Conservation (phyloP, 2,329 filamentous ascomycete species). For the Lachnellula cervina region DNA sequence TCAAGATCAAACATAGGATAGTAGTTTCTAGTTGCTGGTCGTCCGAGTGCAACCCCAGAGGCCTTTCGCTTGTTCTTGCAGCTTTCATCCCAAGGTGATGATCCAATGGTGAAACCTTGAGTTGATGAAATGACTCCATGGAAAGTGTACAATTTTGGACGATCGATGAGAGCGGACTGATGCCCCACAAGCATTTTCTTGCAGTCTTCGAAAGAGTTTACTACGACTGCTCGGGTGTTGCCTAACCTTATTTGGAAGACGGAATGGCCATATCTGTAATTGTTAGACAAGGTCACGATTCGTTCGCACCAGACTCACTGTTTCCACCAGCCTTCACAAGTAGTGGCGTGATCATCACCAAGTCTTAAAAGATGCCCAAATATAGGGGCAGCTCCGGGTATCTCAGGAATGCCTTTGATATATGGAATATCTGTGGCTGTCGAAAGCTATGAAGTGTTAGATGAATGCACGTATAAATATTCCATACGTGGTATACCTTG, state of each 20-base stretch:
- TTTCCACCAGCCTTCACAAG: conserved; percentile 46
- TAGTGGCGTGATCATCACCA: conserved; percentile 48
- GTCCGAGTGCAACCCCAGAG: conserved; percentile 68
- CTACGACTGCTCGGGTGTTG: conserved; percentile 51
- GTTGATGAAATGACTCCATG: conserved; percentile 48
- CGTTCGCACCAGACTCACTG: conserved; percentile 44
- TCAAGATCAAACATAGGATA: conserved; percentile 81
- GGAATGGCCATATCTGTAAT: conserved; percentile 44
- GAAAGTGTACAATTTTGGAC: conserved; percentile 48
- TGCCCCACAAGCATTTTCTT: conserved; percentile 46
- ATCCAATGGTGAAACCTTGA: conserved; percentile 77
- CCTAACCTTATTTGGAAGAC: conserved; percentile 56
- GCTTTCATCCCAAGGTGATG: conserved; percentile 78
- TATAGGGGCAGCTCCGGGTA: conserved; percentile 46
- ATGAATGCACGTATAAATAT: no score
- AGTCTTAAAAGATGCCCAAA: conserved; percentile 46
- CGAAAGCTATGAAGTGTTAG: conserved; percentile 10
- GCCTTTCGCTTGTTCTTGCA: conserved; percentile 74
- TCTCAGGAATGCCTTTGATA: conserved; percentile 45
- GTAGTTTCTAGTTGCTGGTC: conserved; percentile 56
- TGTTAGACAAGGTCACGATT: conserved; percentile 50
- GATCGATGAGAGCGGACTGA: conserved; percentile 46
- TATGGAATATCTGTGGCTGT: conserved; percentile 43
- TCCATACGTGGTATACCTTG: no score
- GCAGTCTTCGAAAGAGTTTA: conserved; percentile 50